A percentile compares a stretch with the other conserved stretches of the same genome.
phyloP scores from a whole-genome alignment of 176 grass and related monocot species.

The Bothriochloa decipiens region DNA sequence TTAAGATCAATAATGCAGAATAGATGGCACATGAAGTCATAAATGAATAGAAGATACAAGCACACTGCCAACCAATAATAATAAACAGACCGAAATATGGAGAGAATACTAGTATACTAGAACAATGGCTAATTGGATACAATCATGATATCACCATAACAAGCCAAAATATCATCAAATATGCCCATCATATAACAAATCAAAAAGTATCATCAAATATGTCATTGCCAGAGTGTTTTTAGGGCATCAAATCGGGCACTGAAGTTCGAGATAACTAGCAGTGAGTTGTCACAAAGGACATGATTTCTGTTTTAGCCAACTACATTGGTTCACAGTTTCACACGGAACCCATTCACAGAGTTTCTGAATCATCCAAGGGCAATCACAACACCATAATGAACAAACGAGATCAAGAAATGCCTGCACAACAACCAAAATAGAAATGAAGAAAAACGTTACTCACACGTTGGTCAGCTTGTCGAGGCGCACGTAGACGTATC shows the following conservation, averaged over 20 bases:
- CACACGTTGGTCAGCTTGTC: constrained; percentile 77
- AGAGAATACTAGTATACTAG: background rate
- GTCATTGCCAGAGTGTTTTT: background rate
- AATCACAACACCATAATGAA: background rate
- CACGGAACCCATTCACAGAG: background rate
- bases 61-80: background rate
- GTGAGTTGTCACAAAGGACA: too few relatives aligned
- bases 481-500: constrained; percentile 82
- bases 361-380: background rate
- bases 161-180: background rate
- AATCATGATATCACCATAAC: background rate
- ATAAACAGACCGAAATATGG: background rate
- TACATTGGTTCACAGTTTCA: background rate
- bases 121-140: background rate
- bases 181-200: background rate
- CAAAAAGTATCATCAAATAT: background rate
- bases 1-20: constrained; percentile 11
- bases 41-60: constrained; percentile 26
- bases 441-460: background rate
- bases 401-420: background rate
- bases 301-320: background rate
- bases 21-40: background rate
- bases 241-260: background rate
- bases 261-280: background rate
- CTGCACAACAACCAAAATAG: background rate